A percentile compares a stretch with the other conserved stretches of the same genome.
Conservation (phyloP, 1,139 yeast species). For the Saccharomyces uvarum region DNA sequence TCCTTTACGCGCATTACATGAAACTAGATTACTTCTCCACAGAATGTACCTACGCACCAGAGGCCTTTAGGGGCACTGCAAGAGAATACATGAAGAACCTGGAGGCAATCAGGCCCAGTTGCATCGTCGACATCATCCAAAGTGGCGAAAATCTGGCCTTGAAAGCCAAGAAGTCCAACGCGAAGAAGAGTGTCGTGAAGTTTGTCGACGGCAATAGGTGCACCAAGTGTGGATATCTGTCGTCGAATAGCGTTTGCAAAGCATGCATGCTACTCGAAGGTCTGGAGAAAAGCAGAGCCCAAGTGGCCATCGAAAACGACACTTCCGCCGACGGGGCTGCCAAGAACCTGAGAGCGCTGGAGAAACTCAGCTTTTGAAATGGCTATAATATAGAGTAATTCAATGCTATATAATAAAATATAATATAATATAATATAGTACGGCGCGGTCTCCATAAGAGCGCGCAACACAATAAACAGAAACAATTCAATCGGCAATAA, state of each 20-base stretch:
- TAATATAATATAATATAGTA: slow-evolving; percentile 1
- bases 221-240: slow-evolving; percentile 83
- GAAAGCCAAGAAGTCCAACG: slow-evolving; percentile 44
- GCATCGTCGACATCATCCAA: slow-evolving; percentile 88
- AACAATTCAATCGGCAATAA: not conserved
- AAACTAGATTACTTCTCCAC: slow-evolving; percentile 93
- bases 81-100: slow-evolving; percentile 82
- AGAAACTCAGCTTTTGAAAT: slow-evolving; percentile 49
- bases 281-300: slow-evolving; percentile 66
- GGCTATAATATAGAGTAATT: not conserved
- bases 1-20: slow-evolving; percentile 92
- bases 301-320: slow-evolving; percentile 46
- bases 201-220: slow-evolving; percentile 63
- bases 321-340: slow-evolving; percentile 59
- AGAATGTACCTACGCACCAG: slow-evolving; percentile 97
- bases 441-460: not conserved
- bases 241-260: slow-evolving; percentile 82
- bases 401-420: not conserved
- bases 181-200: slow-evolving; percentile 10
- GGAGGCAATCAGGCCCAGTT: slow-evolving; percentile 84
- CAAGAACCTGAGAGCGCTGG: slow-evolving; percentile 54
- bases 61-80: slow-evolving; percentile 96
- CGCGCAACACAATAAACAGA: slow-evolving; percentile 1
- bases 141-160: slow-evolving; percentile 84
- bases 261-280: slow-evolving; percentile 89